These are phyloP conservation scores for Cryphonectria carpinicola DNA, from an alignment of 2,329 filamentous ascomycete species.

Conservation along the genomic window DNA sequence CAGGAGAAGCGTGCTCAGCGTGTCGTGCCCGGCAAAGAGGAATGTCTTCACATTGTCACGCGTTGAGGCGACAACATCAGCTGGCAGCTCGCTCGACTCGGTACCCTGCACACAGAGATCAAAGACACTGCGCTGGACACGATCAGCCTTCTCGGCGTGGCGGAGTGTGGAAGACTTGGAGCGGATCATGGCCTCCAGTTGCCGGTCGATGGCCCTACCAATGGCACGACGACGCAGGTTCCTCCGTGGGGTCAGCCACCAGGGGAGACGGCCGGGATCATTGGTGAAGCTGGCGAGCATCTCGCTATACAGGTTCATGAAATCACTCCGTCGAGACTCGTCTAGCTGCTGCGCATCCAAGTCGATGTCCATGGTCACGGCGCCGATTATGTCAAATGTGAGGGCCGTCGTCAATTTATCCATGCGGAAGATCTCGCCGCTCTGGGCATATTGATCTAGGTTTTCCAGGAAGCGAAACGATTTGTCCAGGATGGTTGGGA, in stretches of 20 bases:
- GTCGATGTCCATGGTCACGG: slow-evolving; percentile 8
- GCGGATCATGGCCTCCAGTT: slow-evolving; percentile 32
- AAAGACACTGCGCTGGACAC: slow-evolving; percentile 37
- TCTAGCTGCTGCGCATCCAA: slow-evolving; percentile 4
- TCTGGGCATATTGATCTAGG: slow-evolving; percentile 37
- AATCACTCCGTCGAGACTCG: neutral
- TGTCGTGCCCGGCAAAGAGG: slow-evolving; percentile 47
- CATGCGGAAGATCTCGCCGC: slow-evolving; percentile 36
- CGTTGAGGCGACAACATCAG: slow-evolving; percentile 35
- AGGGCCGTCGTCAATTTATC: slow-evolving; percentile 38
- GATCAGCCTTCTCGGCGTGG: slow-evolving; percentile 4
- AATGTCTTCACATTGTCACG: slow-evolving; percentile 45
- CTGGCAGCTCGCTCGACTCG: slow-evolving; percentile 31
- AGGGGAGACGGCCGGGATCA: slow-evolving; percentile 29
- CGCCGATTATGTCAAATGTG: slow-evolving; percentile 44
- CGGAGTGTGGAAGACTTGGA: slow-evolving; percentile 39
- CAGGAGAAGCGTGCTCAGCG: slow-evolving; percentile 41
- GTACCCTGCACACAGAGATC: slow-evolving; percentile 38
- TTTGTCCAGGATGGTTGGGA: slow-evolving; percentile 44
- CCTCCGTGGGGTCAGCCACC: slow-evolving; percentile 31
- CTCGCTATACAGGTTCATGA: slow-evolving; percentile 25
- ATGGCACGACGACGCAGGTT: slow-evolving; percentile 24
- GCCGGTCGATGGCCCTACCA: slow-evolving; percentile 17
- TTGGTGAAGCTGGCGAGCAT: slow-evolving; percentile 30
- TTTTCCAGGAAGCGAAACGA: slow-evolving; percentile 36